Conservation (phyloP, 257 asterid genomes). For the Solanum pinnatisectum region DNA sequence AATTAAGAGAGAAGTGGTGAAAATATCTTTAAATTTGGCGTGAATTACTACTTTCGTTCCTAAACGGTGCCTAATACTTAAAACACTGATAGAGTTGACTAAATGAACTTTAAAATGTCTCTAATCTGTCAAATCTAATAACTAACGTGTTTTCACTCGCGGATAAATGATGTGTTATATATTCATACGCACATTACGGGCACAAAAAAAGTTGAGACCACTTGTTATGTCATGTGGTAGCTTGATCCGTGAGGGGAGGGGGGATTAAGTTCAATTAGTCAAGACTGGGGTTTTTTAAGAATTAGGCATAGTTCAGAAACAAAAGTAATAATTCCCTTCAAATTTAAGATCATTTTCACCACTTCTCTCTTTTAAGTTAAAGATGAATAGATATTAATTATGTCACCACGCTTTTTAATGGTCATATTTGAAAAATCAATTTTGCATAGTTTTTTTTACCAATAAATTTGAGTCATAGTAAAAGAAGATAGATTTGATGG, state of each 20-base stretch:
- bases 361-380: neutral
- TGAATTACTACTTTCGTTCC: too few relatives aligned
- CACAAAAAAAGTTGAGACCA: neutral
- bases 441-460: neutral
- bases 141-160: too few relatives aligned
- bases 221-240: neutral
- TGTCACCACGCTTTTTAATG: neutral
- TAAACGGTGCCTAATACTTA: neutral
- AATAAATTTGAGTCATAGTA: neutral
- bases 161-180: too few relatives aligned
- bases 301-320: neutral
- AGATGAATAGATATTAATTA: neutral
- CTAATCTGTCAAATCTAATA: neutral
- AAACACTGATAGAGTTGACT: neutral
- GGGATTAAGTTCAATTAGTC: too few relatives aligned
- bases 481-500: neutral
- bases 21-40: too few relatives aligned
- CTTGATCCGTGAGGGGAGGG: too few relatives aligned
- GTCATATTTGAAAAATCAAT: neutral
- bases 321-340: neutral
- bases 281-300: neutral
- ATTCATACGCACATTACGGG: too few relatives aligned
- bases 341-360: neutral
- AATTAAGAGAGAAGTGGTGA: neutral
- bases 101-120: neutral